Evolutionary conservation across 2,329 filamentous ascomycete genomes (phyloP).

Genomic region (Mollisiaceae sp.): DNA sequence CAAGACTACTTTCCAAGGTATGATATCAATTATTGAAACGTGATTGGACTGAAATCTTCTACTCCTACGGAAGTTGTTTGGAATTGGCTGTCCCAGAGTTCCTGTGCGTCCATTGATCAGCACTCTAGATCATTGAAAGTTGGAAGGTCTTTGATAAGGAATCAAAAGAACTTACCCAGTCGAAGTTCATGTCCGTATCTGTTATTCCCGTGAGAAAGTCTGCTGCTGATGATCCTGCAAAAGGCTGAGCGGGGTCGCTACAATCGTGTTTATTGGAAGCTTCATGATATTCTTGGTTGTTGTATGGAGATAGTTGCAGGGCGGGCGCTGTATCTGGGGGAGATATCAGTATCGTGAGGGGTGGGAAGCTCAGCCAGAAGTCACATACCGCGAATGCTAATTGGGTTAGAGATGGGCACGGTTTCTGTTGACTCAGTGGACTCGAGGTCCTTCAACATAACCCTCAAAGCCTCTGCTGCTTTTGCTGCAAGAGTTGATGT

Average conservation of each 20-base stretch:
- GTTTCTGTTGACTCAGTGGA: slow-evolving; percentile 7
- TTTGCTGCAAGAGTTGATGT: slow-evolving; percentile 18
- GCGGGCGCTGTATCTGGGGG: background rate
- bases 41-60: slow-evolving; percentile 15
- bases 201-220: slow-evolving; percentile 17
- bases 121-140: background rate
- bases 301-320: background rate
- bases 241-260: slow-evolving; percentile 1
- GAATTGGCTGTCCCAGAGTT: slow-evolving; percentile 26
- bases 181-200: slow-evolving; percentile 25
- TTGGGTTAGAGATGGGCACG: background rate
- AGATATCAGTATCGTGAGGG: background rate
- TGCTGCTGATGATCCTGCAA: slow-evolving; percentile 12
- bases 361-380: background rate
- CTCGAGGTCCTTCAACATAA: slow-evolving; percentile 24
- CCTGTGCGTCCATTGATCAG: slow-evolving; percentile 12
- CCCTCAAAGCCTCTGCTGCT: slow-evolving; percentile 20
- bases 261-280: background rate
- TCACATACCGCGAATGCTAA: background rate
- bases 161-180: slow-evolving; percentile 21
- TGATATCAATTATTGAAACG: background rate
- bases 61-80: slow-evolving; percentile 2
- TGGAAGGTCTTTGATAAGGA: no score
- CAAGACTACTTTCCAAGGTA: background rate
- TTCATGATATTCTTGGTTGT: background rate